Base-by-base conservation (phyloP, 2,329 filamentous ascomycete species). In the Thelonectria olida region DNA sequence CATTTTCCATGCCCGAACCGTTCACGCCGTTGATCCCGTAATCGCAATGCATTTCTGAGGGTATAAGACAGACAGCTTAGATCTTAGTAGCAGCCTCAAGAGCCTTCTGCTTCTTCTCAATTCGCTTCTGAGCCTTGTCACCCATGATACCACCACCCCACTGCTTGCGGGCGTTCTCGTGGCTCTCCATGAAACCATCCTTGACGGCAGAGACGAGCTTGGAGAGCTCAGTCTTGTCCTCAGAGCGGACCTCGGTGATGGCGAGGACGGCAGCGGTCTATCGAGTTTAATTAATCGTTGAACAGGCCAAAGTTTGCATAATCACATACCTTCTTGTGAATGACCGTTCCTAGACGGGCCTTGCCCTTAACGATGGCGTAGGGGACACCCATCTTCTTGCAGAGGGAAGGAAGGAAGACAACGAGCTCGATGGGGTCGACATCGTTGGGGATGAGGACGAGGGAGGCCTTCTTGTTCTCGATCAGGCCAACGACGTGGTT, bases 91-190 rank as follows among this genome's bases (percentile, higher is more conserved):
- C 94, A 78, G 83, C 84, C 84, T 98, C 96, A 68, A 96, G 78
- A 78, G 94, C 93, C 91, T 97, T 97, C 84, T 91, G 88, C 87
- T 92, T 93, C 92, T 97, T 97, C 82, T 84, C 82, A 67, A 83
- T 86, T 77, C 84, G 84, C 83, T 86, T 88, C 82, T 88, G 89
- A 79, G 96, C 94, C 92, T 99, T 99, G 80, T 90, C 87, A 78
- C 96, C 86, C 94, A 99, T 97, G 86, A 99, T 97, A 83, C 96
- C 96, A 88, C 96, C 96, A 85, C 96, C 96, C 96, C 96, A 99
- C 85, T 95, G 92, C 81, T 91, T 90, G 83, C 93, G 91, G 76
- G 88, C 83, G 79, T 93, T 91, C 85, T 98, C 95, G 81, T 92
- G 92, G 89, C 97, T 96, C 83, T 96, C 93, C 76, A 92, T 84